Percentiles rank a stretch among this genome's conserved stretches.
Evolutionary conservation across 345 rosid genomes (phyloP).

Genomic region (Fremontodendron californicum): DNA sequence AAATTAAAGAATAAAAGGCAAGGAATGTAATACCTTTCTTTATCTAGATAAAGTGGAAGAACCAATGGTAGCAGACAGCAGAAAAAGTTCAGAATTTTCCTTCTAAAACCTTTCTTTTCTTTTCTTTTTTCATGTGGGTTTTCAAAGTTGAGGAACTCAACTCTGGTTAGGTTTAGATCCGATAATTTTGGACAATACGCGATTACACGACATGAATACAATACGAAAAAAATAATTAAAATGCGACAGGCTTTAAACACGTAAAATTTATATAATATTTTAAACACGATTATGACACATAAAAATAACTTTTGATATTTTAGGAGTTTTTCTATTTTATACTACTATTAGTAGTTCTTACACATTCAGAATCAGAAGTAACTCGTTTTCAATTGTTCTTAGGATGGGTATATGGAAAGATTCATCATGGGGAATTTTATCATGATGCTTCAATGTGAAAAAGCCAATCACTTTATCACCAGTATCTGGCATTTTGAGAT

Average conservation of each 20-base stretch:
- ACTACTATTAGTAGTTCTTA: not conserved
- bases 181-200: no score
- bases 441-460: conserved; percentile 13
- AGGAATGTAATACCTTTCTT: conserved; percentile 47
- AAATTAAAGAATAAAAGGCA: conserved; percentile 9
- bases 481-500: not conserved
- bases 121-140: conserved; percentile 14
- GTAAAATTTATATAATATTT: no score
- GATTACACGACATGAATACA: no score
- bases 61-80: conserved; percentile 20
- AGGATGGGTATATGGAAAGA: not conserved
- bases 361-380: no score
- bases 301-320: not conserved
- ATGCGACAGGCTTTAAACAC: no score
- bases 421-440: conserved; percentile 11
- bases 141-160: conserved; percentile 16
- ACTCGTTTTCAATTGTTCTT: conserved; percentile 9
- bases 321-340: not conserved
- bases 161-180: not conserved
- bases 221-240: no score
- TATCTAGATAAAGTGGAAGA: conserved; percentile 29
- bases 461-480: not conserved
- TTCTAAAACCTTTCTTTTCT: conserved; percentile 11
- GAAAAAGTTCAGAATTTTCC: conserved; percentile 27
- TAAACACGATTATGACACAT: no score